Base-by-base conservation (phyloP, 2,329 filamentous ascomycete genomes). In the Sarocladium brachiariae region DNA sequence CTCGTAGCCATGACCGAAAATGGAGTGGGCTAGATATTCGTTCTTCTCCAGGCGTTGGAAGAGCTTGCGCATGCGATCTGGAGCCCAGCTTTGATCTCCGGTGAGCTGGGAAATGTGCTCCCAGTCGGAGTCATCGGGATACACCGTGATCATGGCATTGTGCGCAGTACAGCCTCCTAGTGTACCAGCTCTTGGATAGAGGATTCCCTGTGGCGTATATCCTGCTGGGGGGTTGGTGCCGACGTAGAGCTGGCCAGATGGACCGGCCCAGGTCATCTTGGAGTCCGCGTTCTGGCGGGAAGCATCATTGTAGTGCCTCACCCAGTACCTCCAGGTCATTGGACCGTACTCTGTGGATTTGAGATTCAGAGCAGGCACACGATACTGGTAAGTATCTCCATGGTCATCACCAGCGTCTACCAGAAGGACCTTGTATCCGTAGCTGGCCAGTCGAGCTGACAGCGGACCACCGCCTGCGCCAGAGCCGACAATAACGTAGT, bases 401-500 rank as follows among this genome's bases (percentile, higher is more conserved):
- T 78, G 71, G 56, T 82, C 77, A 39, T 77, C 74, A 41, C 78
- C 78, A 16, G 78, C 78, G 54, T 83, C 79, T 23, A 83, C 71
- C 2, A 82, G 66, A n/a, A 82, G 70, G 4, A 78, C 76, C 53
- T 70, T 76, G 63, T 77, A 71, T 38, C 78, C 78, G 9, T 75
- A 76, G 18, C 74, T 67, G 13, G 79, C 79, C 35, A 83, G 73
- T 41, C 77, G 71, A 39, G 75, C 72, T 5, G 78, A 76, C 3
- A 81, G 61, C 3, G 78, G 77, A 24, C 71, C 76, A 43, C 78
- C 78, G 27, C 78, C 78, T 2, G 77, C 69, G 2, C 78, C 78
- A 11, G 75, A 78, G 4, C 79, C 79, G 31, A 82, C 73, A 14
- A 83, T 68, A n/a, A 82, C 69, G 62, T 81, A 83, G 55, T 81